Evolutionary conservation across 768 basidiomycete genomes (phyloP).

Genomic region (Naganishia kalamii): DNA sequence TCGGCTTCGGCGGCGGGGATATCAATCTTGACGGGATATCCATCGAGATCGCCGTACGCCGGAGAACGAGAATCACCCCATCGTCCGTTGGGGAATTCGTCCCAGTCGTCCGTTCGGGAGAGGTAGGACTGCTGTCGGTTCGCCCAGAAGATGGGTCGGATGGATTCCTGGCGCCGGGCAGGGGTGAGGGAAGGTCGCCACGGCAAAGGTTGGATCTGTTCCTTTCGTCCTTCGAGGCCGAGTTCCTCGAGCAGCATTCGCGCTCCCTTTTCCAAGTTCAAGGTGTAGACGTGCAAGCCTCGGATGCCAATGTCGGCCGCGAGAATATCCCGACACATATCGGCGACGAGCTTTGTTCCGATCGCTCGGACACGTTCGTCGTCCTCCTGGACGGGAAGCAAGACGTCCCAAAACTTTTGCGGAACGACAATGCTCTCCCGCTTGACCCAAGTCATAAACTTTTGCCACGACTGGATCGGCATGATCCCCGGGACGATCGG

Average conservation of each 20-base stretch:
- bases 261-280: constrained; percentile 93
- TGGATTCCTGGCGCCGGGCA: constrained; percentile 79
- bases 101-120: constrained; percentile 96
- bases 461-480: constrained; percentile 94
- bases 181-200: constrained; percentile 98
- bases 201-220: constrained; percentile 88
- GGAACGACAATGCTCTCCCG: constrained; percentile 58
- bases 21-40: constrained; percentile 88
- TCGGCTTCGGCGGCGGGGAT: constrained; percentile 56
- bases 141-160: constrained; percentile 98
- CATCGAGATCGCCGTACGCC: constrained; percentile 95
- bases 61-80: constrained; percentile 97
- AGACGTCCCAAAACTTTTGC: constrained; percentile 61
- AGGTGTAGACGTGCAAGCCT: constrained; percentile 92
- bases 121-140: constrained; percentile 92
- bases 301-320: constrained; percentile 68
- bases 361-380: constrained; percentile 87
- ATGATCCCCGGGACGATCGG: constrained; percentile 92
- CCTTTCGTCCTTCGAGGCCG: constrained; percentile 55
- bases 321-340: constrained; percentile 85
- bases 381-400: constrained; percentile 82
- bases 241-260: constrained; percentile 91
- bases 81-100: constrained; percentile 97
- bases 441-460: constrained; percentile 64
- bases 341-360: constrained; percentile 88